phyloP scores from a whole-genome alignment of 139 green algal species.

The Deuterostichococcus epilithicus region DNA sequence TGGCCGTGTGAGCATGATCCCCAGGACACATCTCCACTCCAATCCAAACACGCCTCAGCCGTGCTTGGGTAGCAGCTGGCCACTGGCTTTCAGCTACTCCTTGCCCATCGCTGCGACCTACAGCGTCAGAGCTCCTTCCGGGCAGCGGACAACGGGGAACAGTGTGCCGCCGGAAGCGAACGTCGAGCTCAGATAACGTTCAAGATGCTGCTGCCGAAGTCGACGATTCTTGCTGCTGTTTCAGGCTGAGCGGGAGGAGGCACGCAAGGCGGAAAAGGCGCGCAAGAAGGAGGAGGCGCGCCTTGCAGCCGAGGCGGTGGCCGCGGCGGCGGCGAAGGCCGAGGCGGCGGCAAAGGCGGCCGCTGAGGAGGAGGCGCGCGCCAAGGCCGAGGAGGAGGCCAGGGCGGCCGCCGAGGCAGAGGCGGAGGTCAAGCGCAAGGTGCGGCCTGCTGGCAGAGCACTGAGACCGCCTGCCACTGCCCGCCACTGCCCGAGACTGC shows the following conservation, averaged over 20 bases:
- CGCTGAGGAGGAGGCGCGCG: constrained; percentile 1
- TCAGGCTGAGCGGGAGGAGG: constrained; percentile 56
- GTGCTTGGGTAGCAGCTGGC: no score
- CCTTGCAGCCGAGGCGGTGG: constrained; percentile 26
- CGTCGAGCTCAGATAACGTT: no score
- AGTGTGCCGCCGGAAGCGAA: no score
- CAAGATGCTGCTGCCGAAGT: no score
- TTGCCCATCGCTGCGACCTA: no score
- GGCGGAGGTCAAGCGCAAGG: background rate
- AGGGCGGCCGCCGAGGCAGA: constrained; percentile 6
- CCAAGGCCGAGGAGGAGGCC: background rate
- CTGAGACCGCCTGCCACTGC: background rate
- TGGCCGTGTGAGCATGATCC: background rate
- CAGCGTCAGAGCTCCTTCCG: no score
- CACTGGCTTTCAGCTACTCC: no score
- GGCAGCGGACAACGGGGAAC: no score
- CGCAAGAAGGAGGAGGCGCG: constrained; percentile 34
- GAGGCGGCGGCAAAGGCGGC: constrained; percentile 23
- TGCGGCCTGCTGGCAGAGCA: background rate
- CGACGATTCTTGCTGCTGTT: background rate
- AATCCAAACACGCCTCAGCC: no score
- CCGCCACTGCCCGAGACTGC: no score
- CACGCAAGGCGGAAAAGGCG: constrained; percentile 44
- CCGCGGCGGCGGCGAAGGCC: constrained; percentile 14
- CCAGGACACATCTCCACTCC: background rate